Evolutionary conservation across 164 flowering plant species (phyloP).

Genomic region (Stephania japonica): DNA sequence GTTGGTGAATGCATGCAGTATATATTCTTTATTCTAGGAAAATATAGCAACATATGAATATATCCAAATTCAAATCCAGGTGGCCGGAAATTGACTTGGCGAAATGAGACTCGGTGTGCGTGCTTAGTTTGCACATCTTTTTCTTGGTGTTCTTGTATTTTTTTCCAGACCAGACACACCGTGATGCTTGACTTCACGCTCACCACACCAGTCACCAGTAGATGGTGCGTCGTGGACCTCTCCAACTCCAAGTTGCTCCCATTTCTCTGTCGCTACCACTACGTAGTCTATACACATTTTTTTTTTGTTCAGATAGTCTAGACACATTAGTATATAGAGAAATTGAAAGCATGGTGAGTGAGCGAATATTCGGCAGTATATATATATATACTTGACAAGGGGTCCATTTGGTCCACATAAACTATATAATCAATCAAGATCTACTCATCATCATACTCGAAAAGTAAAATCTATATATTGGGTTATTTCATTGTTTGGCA

Average conservation of each 20-base stretch:
- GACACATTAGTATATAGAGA: neutral
- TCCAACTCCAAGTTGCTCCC: too few species aligned
- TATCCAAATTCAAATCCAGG: too few species aligned
- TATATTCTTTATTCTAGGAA: too few species aligned
- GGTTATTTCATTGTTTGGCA: too few species aligned
- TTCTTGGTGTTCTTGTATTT: neutral
- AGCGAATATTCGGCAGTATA: neutral
- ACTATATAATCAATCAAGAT: too few species aligned
- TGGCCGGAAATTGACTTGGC: too few species aligned
- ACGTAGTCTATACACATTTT: neutral
- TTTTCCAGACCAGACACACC: neutral
- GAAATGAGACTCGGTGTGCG: neutral
- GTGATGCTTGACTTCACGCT: neutral
- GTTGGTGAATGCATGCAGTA: too few species aligned
- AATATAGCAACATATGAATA: too few species aligned
- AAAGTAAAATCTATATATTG: too few species aligned
- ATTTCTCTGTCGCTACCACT: neutral
- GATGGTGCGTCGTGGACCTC: neutral
- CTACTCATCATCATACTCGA: too few species aligned
- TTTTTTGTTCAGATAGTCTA: too few species aligned
- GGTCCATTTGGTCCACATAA: neutral
- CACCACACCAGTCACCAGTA: neutral
- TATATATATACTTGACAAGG: neutral
- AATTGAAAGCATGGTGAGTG: neutral
- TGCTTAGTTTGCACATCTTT: neutral